Evolutionary conservation across 2,329 filamentous ascomycete genomes (phyloP), one percentile per base, ranked within the genome.

Genomic region (Pseudocercospora macadamiae): DNA sequence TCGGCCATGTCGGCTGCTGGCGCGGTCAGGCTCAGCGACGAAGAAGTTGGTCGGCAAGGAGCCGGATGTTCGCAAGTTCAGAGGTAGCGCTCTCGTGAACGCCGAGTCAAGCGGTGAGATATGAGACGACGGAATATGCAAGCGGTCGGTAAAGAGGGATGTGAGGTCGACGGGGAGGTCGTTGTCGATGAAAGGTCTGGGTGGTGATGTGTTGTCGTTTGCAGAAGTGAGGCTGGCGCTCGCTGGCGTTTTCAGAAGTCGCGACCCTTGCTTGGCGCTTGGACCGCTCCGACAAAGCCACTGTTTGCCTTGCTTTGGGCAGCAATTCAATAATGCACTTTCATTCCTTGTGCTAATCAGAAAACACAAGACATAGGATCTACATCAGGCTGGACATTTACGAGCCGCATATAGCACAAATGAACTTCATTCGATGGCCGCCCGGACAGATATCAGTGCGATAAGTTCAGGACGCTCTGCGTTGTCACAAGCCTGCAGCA

Each of bases 1-100:
- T 77, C 78, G 67, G 76, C 74, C 75, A 76, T 79, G 25, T 52
- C 39, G 53, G 36, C 39, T 54, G 25, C 26, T n/a, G n/a, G 19
- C 30, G 26, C 26, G 16, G 47, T n/a, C 7, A 21, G 45, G 45
- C 26, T 18, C 9, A 18, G 45, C 21, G n/a, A 26, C 25, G 26
- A 30, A 30, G 47, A 49, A 49, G 47, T 16, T 30, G 47, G 28
- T 49, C 47, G 28, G 47, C 47, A 49, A 10, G 30, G 45, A 32
- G 45, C 45, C 45, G 45, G 45, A 19, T 19, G 45, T 12, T 28
- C 14, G 19, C 10, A n/a, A 18, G 26, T 12, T 23, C 45, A 32
- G 45, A 32, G n/a, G n/a, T n/a, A n/a, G n/a, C n/a, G n/a, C n/a
- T n/a, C n/a, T n/a, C n/a, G n/a, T n/a, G n/a, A n/a, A n/a, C n/a